Base-by-base conservation (phyloP, 306 rosid genomes). In the Coriaria nepalensis region DNA sequence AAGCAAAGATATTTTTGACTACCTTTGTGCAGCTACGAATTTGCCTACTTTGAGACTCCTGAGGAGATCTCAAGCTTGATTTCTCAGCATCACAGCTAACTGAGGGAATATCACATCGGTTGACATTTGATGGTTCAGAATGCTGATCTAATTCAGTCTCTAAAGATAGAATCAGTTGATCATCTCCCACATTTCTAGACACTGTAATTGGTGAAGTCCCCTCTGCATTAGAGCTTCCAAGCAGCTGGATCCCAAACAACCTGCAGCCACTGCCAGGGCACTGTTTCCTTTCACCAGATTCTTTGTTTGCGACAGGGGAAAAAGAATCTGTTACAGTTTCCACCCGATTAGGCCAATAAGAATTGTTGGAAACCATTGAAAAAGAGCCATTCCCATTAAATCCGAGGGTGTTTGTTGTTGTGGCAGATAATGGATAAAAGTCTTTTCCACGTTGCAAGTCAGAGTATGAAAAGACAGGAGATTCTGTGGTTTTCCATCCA, bases 1-100 rank as follows among this genome's bases (percentile, higher is more conserved):
- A 20, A 6, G 10, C 4, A 12, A 35, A 37, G 10, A 45, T 20
- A 20, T 20, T 20, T 20, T 20, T 3, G 29, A 60, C 57, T 74
- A 88, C 97, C 95, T 88, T 88, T 4, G 97, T 88, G 82, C 97
- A 88, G 63, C 97, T 88, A 61, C 97, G 80, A 59, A 74, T 88
- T 71, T 88, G 97, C 74, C 77, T 84, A 73, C 87, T 78, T 56
- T 81, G 95, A 33, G 72, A 74, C 66, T 84, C 97, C 42, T 69
- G 86, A 35, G 90, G 83, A 47, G 97, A 84, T 66, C 77, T 72
- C 66, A 84, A 50, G 56, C 82, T 74, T 33, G 95, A 84, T 65
- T 90, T 84, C 59, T 90, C 97, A 41, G 93, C 97, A 50, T 90
- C 97, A 59, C 78, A 81, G 59, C 95, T 88, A 48, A 71, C 77